Conservation (phyloP, 345 rosid species). For the Draba incana region DNA sequence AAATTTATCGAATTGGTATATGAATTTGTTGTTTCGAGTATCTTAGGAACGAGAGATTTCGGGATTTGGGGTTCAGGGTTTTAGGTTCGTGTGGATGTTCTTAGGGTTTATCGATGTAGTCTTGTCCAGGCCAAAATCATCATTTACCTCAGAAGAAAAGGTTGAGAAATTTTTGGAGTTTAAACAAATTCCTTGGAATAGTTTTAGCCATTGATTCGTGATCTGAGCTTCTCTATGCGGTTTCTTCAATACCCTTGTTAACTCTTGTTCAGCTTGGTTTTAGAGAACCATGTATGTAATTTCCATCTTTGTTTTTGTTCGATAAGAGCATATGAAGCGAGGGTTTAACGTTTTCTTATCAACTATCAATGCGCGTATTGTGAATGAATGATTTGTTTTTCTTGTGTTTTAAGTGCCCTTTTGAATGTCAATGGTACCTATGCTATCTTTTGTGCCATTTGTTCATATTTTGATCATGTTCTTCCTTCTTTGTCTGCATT, state of each 20-base stretch:
- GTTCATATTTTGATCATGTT: constrained; percentile 12
- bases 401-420: neutral
- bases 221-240: neutral
- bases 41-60: constrained; percentile 1
- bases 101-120: constrained; percentile 1
- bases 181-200: neutral
- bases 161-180: too few relatives aligned
- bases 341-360: neutral
- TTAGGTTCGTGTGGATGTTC: neutral
- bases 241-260: too few relatives aligned
- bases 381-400: neutral
- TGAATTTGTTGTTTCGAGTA: constrained; percentile 6
- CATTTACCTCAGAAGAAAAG: too few relatives aligned
- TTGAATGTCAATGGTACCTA: neutral
- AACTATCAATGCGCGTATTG: neutral
- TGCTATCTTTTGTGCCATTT: neutral
- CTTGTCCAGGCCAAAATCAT: neutral
- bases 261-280: neutral
- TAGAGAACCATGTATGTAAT: neutral
- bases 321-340: neutral
- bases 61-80: constrained; percentile 8
- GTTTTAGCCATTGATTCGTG: constrained; percentile 1
- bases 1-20: neutral
- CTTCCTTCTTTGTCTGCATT: neutral
- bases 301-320: constrained; percentile 1